Conservation (phyloP, 129 eudicot species). For the Rutidosis leptorrhynchoides region DNA sequence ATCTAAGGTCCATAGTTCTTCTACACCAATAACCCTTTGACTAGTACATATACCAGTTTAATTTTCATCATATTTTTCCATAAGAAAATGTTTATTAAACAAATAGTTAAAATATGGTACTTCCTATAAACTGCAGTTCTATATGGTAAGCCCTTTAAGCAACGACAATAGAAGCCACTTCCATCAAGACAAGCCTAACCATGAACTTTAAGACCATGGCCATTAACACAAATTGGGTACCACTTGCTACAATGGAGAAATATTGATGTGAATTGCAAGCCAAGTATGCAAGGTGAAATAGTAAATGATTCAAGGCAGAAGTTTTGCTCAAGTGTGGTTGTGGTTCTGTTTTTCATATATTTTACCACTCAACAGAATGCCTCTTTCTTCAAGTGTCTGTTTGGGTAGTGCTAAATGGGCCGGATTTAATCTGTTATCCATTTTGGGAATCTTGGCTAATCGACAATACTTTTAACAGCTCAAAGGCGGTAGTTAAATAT, state of each 20-base stretch:
- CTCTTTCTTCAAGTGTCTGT: slow-evolving; percentile 37
- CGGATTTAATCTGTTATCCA: neutral
- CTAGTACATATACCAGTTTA: slow-evolving; percentile 34
- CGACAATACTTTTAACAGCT: neutral
- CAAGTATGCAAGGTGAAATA: slow-evolving; percentile 48
- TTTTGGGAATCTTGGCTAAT: neutral
- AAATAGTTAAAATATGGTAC: neutral
- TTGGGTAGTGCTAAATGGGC: neutral
- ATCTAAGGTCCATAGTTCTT: too few species aligned
- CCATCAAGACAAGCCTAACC: slow-evolving; percentile 68
- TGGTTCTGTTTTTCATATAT: slow-evolving; percentile 53
- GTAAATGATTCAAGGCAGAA: slow-evolving; percentile 53
- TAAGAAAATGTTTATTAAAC: neutral
- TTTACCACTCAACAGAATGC: slow-evolving; percentile 46
- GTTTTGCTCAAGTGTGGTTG: slow-evolving; percentile 60
- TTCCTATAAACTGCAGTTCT: slow-evolving; percentile 74
- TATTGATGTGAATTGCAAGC: slow-evolving; percentile 61
- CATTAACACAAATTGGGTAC: slow-evolving; percentile 43
- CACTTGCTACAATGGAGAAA: slow-evolving; percentile 66
- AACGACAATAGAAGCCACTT: slow-evolving; percentile 46
- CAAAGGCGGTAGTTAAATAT: neutral
- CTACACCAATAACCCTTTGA: too few species aligned
- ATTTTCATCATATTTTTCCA: neutral
- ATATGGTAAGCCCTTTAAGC: slow-evolving; percentile 50
- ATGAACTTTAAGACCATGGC: slow-evolving; percentile 66